Evolutionary conservation across 2,329 filamentous ascomycete species (phyloP), one percentile per base, ranked within the genome.

Genomic region (Trichoderma cornu-damae): DNA sequence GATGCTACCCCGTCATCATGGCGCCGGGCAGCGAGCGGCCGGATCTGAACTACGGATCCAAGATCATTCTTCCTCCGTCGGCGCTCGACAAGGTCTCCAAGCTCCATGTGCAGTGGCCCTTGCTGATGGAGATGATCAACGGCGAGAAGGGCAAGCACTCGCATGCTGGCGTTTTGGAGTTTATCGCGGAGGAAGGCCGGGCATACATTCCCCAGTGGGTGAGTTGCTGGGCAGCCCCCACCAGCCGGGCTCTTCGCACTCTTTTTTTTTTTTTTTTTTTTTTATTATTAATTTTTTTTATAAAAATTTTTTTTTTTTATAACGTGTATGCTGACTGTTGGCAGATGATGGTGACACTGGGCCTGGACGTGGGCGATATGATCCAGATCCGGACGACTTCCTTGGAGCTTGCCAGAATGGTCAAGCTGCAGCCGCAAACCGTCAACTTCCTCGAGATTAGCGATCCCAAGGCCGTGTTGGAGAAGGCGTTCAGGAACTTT

Each of bases 181-280:
- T 99, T 69, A 94, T 96, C 57, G 94, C 94, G 3, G 94, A 99
- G 70, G 94, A 99, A 73, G 94, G 94, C 49, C 89, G 94, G 70
- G 91, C 95, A 54, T 99, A 99, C 74, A 80, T 99, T 60, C 94
- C 94, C 30, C 90, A 92, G 72, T 99, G 94, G 93, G 89, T 92
- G 76, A 62, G 80, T 73, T 7, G 14, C 59, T 1, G 12, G 22
- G 22, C 26, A 4, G 12, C 34, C 32, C 38, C 20, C 4, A 12
- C 3, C 2, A 61, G 11, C 48, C 37, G n/a, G n/a, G n/a, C n/a
- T n/a, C n/a, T n/a, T n/a, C n/a, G n/a, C n/a, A n/a, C n/a, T n/a
- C n/a, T n/a, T n/a, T n/a, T n/a, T n/a, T n/a, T n/a, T n/a, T n/a
- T n/a, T n/a, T n/a, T n/a, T n/a, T n/a, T n/a, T n/a, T n/a, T n/a